Percentiles rank a stretch among this genome's conserved stretches.
Conservation (phyloP, 2,329 filamentous ascomycete species). For the Corniculantispora saksenae region DNA sequence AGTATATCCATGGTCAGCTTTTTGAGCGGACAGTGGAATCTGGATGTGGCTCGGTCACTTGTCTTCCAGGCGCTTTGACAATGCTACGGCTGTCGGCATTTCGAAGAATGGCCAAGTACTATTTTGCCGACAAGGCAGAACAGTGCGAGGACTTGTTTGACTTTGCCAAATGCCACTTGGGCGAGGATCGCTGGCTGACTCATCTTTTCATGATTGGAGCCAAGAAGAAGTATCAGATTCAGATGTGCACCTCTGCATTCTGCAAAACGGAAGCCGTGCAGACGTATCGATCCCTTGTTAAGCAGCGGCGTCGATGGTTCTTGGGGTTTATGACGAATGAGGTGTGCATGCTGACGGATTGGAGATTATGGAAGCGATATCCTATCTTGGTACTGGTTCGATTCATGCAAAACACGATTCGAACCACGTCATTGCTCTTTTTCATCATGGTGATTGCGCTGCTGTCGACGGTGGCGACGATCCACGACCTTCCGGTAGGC, state of each 20-base stretch:
- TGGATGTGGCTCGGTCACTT: slow-evolving; percentile 90
- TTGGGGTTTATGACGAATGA: slow-evolving; percentile 97
- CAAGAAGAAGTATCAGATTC: slow-evolving; percentile 89
- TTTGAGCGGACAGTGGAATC: slow-evolving; percentile 96
- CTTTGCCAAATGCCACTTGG: slow-evolving; percentile 91
- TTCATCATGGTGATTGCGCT: slow-evolving; percentile 90
- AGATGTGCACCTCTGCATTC: slow-evolving; percentile 96
- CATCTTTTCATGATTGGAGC: slow-evolving; percentile 99
- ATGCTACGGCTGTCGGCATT: slow-evolving; percentile 97
- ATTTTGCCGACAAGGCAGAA: slow-evolving; percentile 95
- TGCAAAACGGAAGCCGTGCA: slow-evolving; percentile 98
- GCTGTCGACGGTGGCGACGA: slow-evolving; percentile 76
- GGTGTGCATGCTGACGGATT: slow-evolving; percentile 95
- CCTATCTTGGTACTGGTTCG: slow-evolving; percentile 82
- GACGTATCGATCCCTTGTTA: slow-evolving; percentile 79
- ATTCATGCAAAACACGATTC: slow-evolving; percentile 94
- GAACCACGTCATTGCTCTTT: slow-evolving; percentile 90
- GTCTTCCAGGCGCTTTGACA: slow-evolving; percentile 90
- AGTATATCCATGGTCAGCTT: slow-evolving; percentile 94
- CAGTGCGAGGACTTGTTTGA: slow-evolving; percentile 96
- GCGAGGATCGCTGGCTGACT: slow-evolving; percentile 94
- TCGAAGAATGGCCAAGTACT: slow-evolving; percentile 94
- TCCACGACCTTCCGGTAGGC: slow-evolving; percentile 80
- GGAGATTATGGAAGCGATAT: slow-evolving; percentile 87
- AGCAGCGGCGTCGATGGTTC: slow-evolving; percentile 96